phyloP scores from a whole-genome alignment of 371 early-diverging fungal species.

The Lichtheimia corymbifera region DNA sequence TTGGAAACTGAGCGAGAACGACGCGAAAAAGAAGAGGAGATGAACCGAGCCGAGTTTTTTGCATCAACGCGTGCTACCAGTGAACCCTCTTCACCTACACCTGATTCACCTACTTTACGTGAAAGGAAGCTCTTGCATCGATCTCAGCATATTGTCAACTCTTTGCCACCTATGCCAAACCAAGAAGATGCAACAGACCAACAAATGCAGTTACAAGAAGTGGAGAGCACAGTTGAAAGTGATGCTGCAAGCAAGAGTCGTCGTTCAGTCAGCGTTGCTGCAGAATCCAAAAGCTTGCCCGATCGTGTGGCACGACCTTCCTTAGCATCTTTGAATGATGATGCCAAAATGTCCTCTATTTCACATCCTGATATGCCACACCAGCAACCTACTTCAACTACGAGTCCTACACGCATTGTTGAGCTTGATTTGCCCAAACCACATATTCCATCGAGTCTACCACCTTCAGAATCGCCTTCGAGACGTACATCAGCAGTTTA shows the following conservation, averaged over 20 bases:
- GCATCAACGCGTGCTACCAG: neutral
- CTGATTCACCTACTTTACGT: no score
- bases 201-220: constrained; percentile 12
- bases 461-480: neutral
- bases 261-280: no score
- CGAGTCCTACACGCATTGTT: constrained; percentile 4
- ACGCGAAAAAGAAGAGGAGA: constrained; percentile 36
- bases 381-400: neutral
- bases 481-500: neutral
- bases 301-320: no score
- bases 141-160: no score
- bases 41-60: constrained; percentile 29
- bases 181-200: neutral
- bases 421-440: constrained; percentile 15
- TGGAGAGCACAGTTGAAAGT: neutral
- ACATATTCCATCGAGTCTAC: neutral
- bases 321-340: neutral
- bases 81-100: no score
- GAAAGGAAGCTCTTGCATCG: no score
- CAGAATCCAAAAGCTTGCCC: no score
- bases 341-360: neutral
- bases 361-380: constrained; percentile 1
- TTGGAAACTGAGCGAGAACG: constrained; percentile 28
- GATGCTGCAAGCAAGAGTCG: constrained; percentile 2
- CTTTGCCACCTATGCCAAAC: no score